Percentiles rank a stretch among this genome's conserved stretches.
These are phyloP conservation scores for Theileria parva DNA, from an alignment of 169 alveolate genomes.

Conservation along the genomic window DNA sequence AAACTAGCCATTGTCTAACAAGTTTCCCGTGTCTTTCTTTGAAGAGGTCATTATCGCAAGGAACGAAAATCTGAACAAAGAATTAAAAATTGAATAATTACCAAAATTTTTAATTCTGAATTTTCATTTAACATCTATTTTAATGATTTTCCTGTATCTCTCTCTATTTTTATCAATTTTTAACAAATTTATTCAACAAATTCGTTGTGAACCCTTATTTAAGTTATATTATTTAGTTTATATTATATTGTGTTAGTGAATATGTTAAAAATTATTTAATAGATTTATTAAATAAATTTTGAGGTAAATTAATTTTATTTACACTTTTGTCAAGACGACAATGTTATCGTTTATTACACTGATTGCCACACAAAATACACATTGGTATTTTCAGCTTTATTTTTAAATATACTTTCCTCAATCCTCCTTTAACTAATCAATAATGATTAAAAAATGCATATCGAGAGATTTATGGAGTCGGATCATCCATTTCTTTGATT, in stretches of 20 bases:
- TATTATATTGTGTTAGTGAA: neutral
- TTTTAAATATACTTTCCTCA: neutral
- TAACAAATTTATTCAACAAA: neutral
- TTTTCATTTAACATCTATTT: neutral
- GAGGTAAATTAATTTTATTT: neutral
- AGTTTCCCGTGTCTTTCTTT: neutral
- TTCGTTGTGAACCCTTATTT: neutral
- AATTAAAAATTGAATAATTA: neutral
- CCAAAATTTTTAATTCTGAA: constrained; percentile 11
- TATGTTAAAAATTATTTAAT: neutral
- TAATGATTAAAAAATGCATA: neutral
- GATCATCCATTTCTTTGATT: neutral
- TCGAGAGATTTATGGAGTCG: neutral
- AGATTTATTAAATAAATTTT: too few relatives aligned
- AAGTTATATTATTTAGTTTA: too few relatives aligned
- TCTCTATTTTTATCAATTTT: too few relatives aligned
- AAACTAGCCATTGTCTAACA: constrained; percentile 9
- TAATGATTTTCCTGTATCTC: neutral
- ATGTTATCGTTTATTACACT: neutral
- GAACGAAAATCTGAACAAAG: neutral
- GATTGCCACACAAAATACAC: neutral
- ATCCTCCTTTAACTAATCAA: neutral
- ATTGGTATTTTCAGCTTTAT: neutral
- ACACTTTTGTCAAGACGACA: neutral
- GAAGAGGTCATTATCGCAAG: constrained; percentile 22